phyloP scores from a whole-genome alignment of 139 green algal genomes.

The Pleodorina starrii region DNA sequence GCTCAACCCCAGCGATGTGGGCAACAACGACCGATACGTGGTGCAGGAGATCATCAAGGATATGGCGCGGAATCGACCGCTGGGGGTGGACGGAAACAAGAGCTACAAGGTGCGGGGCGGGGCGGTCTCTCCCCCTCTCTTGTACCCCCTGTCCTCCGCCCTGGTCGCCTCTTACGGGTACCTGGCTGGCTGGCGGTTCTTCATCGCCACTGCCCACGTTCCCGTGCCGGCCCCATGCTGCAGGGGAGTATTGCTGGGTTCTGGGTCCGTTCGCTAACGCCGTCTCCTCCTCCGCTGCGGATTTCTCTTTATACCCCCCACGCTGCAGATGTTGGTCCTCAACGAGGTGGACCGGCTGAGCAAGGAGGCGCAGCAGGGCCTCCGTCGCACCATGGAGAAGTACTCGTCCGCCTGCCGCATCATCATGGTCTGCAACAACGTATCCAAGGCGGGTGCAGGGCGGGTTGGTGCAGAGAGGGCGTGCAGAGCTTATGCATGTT shows the following conservation, averaged over 20 bases:
- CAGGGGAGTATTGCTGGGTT: too few relatives aligned
- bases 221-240: too few relatives aligned
- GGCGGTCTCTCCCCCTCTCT: not conserved
- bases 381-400: conserved; percentile 99
- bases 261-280: too few relatives aligned
- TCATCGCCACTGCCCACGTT: too few relatives aligned
- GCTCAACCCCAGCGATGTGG: conserved; percentile 95
- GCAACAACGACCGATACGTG: conserved; percentile 91
- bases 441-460: conserved; percentile 74
- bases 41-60: conserved; percentile 98
- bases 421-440: conserved; percentile 89
- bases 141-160: not conserved
- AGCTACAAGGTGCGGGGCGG: conserved; percentile 77
- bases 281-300: too few relatives aligned
- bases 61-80: conserved; percentile 90
- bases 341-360: conserved; percentile 95
- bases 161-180: not conserved
- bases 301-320: too few relatives aligned
- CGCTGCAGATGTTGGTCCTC: conserved; percentile 88
- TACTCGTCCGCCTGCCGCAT: conserved; percentile 93
- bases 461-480: not conserved
- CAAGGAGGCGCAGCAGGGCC: conserved; percentile 88
- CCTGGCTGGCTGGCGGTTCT: not conserved
- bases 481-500: too few relatives aligned
- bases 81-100: conserved; percentile 80